Evolutionary conservation across 2,329 filamentous ascomycete genomes (phyloP), one percentile per base, ranked within the genome.

Genomic region (Geosmithia flava): DNA sequence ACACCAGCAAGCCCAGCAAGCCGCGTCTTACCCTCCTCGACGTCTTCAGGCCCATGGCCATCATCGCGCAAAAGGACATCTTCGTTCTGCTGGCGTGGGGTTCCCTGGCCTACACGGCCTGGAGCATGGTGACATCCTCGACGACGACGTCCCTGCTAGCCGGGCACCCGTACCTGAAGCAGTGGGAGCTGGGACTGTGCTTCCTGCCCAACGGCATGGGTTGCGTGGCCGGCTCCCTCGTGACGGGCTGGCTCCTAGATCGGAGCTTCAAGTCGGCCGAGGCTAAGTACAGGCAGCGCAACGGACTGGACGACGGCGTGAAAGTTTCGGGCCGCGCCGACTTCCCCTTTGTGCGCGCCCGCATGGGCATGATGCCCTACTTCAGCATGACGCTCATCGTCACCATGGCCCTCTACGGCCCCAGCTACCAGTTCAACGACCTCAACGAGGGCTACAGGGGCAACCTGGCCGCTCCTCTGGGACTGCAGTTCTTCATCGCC

Each of bases 81-180:
- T 53, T 68, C 23, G 53, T 66, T n/a, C 65, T 64, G 10, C 52
- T 74, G 2, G 47, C 70, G 5, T 73, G 67, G 49, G 67, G 68
- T 20, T 60, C 60, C 15, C 50, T 61, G 17, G 48, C 58, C 3
- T 61, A 61, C 45, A 62, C 70, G 0, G 61, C 67, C 11, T 72
- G 69, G 68, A 70, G 64, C 19, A 73, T 74, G 69, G 65, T 73
- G 4, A 70, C 65, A 7, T 49, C 19, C 7, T 63, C 67, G 1
- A 66, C 60, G 15, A 70, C 69, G 2, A 65, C 67, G 0, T 53
- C 55, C 1, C 45, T 66, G 3, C 63, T 71, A 49, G 59, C 65
- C 43, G 20, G 47, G 33, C 48, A 55, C 1, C 60, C 60, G 23
- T 42, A 47, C 2, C 55, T 61, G 1, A 52, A 44, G 47, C 54